These are phyloP conservation scores for Lactarius quietus DNA, from an alignment of 768 basidiomycete species.

Conservation along the genomic window DNA sequence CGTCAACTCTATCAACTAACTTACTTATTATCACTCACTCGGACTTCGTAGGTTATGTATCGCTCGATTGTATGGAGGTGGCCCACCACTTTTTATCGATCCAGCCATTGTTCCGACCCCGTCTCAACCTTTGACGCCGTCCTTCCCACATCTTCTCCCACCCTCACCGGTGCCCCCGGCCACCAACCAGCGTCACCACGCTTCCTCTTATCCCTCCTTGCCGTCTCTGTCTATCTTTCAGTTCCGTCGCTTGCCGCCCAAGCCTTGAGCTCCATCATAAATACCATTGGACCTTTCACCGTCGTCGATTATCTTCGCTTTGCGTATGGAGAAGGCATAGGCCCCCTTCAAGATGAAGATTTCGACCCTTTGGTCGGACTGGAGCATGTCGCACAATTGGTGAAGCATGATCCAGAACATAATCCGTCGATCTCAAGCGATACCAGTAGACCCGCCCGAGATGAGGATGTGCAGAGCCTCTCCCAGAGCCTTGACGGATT, in stretches of 20 bases:
- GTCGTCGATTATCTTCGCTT: constrained; percentile 76
- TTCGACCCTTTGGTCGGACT: constrained; percentile 65
- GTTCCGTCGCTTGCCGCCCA: constrained; percentile 73
- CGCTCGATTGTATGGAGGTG: constrained; percentile 82
- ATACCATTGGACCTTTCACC: constrained; percentile 76
- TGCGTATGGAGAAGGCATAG: constrained; percentile 68
- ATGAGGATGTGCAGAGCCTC: constrained; percentile 3
- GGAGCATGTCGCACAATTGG: constrained; percentile 56
- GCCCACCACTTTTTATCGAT: constrained; percentile 68
- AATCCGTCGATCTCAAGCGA: neutral
- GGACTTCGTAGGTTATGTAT: constrained; percentile 64
- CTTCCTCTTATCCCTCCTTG: constrained; percentile 82
- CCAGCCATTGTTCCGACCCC: constrained; percentile 62
- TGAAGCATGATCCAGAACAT: constrained; percentile 37
- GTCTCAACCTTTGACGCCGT: constrained; percentile 65
- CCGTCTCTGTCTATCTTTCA: constrained; percentile 82
- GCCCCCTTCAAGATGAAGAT: constrained; percentile 40
- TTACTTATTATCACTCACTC: constrained; percentile 3
- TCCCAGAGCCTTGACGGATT: constrained; percentile 13
- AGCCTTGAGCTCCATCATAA: constrained; percentile 66
- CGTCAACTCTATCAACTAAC: neutral
- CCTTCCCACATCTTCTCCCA: constrained; percentile 40
- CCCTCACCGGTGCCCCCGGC: constrained; percentile 40
- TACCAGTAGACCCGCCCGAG: constrained; percentile 3
- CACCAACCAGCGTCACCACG: constrained; percentile 76